Base-by-base conservation (phyloP, 2,329 filamentous ascomycete genomes). In the Ascochyta clinopodiicola region DNA sequence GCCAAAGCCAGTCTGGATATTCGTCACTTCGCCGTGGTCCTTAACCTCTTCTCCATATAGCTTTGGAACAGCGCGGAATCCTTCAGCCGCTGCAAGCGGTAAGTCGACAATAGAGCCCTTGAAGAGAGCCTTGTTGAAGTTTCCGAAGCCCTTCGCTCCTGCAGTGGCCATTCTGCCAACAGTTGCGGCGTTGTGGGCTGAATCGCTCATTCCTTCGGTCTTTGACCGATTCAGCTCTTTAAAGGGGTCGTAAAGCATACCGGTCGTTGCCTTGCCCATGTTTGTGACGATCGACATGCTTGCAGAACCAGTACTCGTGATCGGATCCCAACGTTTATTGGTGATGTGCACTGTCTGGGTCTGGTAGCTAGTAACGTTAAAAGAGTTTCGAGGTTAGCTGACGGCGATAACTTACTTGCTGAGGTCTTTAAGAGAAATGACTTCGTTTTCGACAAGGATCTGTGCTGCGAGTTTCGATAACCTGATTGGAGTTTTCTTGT, bases 231-330 rank as follows among this genome's bases (percentile, higher is more conserved):
- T 49, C 12, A 63, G 36, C 21, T 56, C 61, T 6, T 37, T 52
- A 15, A 59, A 61, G 0, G 66, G 62, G 4, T 57, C 53, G n/a
- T 51, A 32, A 12, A 71, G 85, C 6, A 89, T 83, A 53, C 83
- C 81, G 1, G 82, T 84, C 13, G 88, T 74, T 0, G 87, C 86
- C 22, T 79, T 77, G 22, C 85, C 82, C 5, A 87, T 78, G 17
- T 83, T 80, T 1, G 81, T 80, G 1, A 87, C 69, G 0, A 82
- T 83, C 6, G 80, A 79, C 19, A 83, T 77, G 5, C 88, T 59
- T 0, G 87, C 86, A 4, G 84, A 84, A 2, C 82, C 81, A 4
- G 84, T 78, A 4, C 87, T 86, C 1, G 87, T 89, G n/a, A 91
- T 75, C 0, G 88, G 88, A 67, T 90, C 88, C 7, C 88, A 79